Conservation (phyloP, 495 filamentous ascomycete species). For the Melanomma pulvis-pyrius region DNA sequence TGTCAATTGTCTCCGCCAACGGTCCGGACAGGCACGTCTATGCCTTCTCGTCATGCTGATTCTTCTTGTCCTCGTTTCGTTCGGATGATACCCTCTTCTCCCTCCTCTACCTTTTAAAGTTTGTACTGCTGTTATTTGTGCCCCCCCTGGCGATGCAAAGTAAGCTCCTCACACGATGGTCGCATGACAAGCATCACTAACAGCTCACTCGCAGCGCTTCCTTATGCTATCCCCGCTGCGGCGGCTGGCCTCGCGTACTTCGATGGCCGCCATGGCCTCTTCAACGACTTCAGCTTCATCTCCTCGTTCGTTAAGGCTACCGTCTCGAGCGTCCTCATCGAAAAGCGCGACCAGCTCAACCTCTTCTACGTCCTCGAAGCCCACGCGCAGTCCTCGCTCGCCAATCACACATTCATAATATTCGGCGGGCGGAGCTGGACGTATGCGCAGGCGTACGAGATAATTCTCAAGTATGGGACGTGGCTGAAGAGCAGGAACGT, state of each 20-base stretch:
- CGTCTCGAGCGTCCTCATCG: conserved; percentile 49
- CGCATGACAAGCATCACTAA: not conserved
- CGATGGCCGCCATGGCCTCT: conserved; percentile 70
- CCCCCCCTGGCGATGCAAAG: not conserved
- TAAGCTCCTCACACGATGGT: not conserved
- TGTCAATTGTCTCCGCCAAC: not conserved
- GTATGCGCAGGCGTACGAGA: conserved; percentile 78
- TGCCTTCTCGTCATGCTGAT: not conserved
- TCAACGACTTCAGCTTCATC: conserved; percentile 66
- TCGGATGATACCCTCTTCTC: not conserved
- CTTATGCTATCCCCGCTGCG: conserved; percentile 65
- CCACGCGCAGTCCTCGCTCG: conserved; percentile 60
- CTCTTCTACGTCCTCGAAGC: conserved; percentile 80
- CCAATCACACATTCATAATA: conserved; percentile 65
- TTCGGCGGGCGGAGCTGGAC: conserved; percentile 78
- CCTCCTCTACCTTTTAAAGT: not conserved
- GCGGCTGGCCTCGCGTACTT: conserved; percentile 73
- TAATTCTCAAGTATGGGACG: conserved; percentile 72
- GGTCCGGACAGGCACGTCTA: not conserved
- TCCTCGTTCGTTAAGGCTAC: conserved; percentile 51
- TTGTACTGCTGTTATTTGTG: not conserved
- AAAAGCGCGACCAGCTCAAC: conserved; percentile 63
- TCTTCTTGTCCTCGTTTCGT: not conserved
- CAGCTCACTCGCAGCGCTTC: conserved; percentile 25
- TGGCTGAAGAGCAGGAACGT: conserved; percentile 78